phyloP scores from a whole-genome alignment of 495 filamentous ascomycete species.

The Lichenothelia convexa region DNA sequence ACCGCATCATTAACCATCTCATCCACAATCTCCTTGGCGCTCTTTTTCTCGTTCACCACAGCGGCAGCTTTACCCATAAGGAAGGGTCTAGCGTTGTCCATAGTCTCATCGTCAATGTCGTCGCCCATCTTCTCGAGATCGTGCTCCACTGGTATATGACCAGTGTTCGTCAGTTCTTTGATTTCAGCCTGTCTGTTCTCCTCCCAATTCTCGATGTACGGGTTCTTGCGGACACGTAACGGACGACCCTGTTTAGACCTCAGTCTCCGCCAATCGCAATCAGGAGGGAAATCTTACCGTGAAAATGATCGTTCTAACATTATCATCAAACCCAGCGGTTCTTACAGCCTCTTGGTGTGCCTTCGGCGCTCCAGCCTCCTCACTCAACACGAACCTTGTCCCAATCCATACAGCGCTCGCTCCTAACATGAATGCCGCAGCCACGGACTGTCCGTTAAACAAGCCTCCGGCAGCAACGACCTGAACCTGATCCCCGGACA shows the following conservation, averaged over 20 bases:
- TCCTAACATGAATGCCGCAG: slow-evolving; percentile 81
- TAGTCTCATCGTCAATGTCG: slow-evolving; percentile 53
- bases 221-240: slow-evolving; percentile 77
- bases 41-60: slow-evolving; percentile 82
- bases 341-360: slow-evolving; percentile 93
- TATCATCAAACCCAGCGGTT: slow-evolving; percentile 85
- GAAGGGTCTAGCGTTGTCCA: slow-evolving; percentile 83
- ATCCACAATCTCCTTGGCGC: slow-evolving; percentile 82
- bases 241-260: no score
- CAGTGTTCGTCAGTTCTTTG: slow-evolving; percentile 73
- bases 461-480: slow-evolving; percentile 90
- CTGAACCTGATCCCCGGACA: slow-evolving; percentile 73
- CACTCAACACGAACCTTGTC: slow-evolving; percentile 80
- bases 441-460: slow-evolving; percentile 79
- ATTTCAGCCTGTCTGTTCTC: slow-evolving; percentile 75
- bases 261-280: no score
- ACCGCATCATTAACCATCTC: slow-evolving; percentile 82
- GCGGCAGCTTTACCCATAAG: slow-evolving; percentile 95
- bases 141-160: slow-evolving; percentile 79
- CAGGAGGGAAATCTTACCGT: no score
- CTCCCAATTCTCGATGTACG: slow-evolving; percentile 93
- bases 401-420: slow-evolving; percentile 90
- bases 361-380: slow-evolving; percentile 85
- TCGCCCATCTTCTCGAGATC: slow-evolving; percentile 74
- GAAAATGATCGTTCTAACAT: slow-evolving; percentile 92